Evolutionary conservation across 2,329 filamentous ascomycete genomes (phyloP).

Genomic region (Aspergillus intermedius): DNA sequence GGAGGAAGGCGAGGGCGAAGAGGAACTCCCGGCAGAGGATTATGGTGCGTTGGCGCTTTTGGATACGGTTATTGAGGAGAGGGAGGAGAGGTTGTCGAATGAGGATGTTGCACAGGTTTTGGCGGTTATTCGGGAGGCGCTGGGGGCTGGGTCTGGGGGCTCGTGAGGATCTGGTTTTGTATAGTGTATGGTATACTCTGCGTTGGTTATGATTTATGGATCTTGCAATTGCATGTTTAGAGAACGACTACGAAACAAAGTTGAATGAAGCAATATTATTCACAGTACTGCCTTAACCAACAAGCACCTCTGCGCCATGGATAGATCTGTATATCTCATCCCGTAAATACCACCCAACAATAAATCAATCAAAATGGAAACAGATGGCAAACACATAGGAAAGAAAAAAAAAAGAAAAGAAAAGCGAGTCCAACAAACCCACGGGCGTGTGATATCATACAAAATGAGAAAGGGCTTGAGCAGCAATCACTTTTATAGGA

Average conservation of each 20-base stretch:
- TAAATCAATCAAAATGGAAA: constrained; percentile 14
- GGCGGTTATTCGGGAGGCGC: constrained; percentile 28
- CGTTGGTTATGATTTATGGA: too few species aligned
- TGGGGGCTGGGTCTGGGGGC: constrained; percentile 11
- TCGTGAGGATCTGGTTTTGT: too few species aligned
- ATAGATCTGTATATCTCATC: constrained; percentile 21
- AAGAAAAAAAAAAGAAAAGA: constrained; percentile 23
- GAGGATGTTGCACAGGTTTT: constrained; percentile 32
- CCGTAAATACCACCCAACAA: constrained; percentile 31
- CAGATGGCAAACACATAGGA: constrained; percentile 10
- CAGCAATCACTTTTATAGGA: constrained; percentile 2
- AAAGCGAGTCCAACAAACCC: constrained; percentile 15
- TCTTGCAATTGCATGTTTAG: too few species aligned
- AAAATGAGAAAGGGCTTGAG: constrained; percentile 16
- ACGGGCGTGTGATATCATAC: constrained; percentile 40
- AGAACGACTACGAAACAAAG: background rate
- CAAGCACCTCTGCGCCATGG: constrained; percentile 27
- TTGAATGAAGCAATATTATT: constrained; percentile 15
- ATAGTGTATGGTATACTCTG: too few species aligned
- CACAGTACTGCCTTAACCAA: constrained; percentile 18
- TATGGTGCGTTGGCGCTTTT: constrained; percentile 32
- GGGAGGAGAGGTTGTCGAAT: constrained; percentile 34
- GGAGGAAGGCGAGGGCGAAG: constrained; percentile 13
- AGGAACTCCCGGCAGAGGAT: constrained; percentile 24
- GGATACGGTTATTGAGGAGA: constrained; percentile 38